phyloP scores from a whole-genome alignment of 2,329 filamentous ascomycete genomes.

The Curvularia eragrostidis region DNA sequence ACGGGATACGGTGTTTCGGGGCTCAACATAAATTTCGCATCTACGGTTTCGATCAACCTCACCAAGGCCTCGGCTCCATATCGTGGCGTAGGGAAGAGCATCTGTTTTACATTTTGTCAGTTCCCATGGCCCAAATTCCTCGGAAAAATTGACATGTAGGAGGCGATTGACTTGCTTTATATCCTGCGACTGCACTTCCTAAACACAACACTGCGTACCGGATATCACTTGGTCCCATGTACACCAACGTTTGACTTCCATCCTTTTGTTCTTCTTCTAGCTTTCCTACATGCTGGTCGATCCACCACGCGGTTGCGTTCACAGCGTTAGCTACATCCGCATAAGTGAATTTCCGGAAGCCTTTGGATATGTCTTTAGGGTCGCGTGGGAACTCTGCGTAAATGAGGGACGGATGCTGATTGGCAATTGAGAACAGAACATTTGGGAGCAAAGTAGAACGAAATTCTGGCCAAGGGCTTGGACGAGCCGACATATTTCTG shows the following conservation, averaged over 20 bases:
- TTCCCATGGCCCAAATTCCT: not conserved
- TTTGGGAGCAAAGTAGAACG: not conserved
- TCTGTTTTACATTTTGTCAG: constrained; percentile 6
- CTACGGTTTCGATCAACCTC: constrained; percentile 26
- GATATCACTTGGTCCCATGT: constrained; percentile 44
- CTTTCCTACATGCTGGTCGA: constrained; percentile 37
- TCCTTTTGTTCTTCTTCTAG: constrained; percentile 16
- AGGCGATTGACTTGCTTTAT: constrained; percentile 31
- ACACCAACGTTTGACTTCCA: constrained; percentile 36
- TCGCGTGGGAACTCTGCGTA: constrained; percentile 18
- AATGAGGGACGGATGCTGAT: not conserved
- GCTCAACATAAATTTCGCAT: constrained; percentile 27
- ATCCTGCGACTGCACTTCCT: constrained; percentile 52
- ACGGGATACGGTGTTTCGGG: constrained; percentile 21
- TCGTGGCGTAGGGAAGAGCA: constrained; percentile 31
- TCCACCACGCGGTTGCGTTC: constrained; percentile 34
- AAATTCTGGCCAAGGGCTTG: not conserved
- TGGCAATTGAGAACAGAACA: not conserved
- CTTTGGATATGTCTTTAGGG: constrained; percentile 17
- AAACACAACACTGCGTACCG: constrained; percentile 49
- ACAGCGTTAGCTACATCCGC: constrained; percentile 35
- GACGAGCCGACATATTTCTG: not conserved
- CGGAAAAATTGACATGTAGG: not conserved
- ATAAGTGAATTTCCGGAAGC: constrained; percentile 41
- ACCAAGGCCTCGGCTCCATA: constrained; percentile 29